phyloP scores from a whole-genome alignment of 352 stramenopile species.

The Thraustotheca clavata region DNA sequence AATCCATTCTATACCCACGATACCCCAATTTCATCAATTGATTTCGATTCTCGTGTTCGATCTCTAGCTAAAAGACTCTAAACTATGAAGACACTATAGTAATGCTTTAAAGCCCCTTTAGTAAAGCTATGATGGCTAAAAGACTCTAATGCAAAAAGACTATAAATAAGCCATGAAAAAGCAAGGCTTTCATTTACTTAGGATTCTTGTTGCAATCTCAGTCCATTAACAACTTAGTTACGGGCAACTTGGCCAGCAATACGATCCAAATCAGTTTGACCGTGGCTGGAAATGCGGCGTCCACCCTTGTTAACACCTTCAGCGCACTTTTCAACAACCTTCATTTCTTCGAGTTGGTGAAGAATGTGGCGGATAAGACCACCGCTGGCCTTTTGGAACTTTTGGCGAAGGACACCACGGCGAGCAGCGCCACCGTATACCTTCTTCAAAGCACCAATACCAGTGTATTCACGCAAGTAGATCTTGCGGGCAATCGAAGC shows the following conservation, averaged over 20 bases:
- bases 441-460: conserved; percentile 95
- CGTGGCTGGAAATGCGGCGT: conserved; percentile 92
- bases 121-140: no score
- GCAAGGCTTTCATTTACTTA: conserved; percentile 18
- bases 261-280: conserved; percentile 98
- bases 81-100: conserved; percentile 9
- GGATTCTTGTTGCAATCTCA: conserved; percentile 26
- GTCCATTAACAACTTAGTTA: conserved; percentile 46
- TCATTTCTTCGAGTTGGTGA: conserved; percentile 97
- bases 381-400: conserved; percentile 93
- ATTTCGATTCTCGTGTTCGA: conserved; percentile 90
- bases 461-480: conserved; percentile 95
- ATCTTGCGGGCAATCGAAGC: conserved; percentile 97
- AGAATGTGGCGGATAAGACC: conserved; percentile 98
- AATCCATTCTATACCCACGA: conserved; percentile 96
- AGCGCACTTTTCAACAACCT: conserved; percentile 94
- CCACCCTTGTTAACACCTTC: conserved; percentile 90
- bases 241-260: conserved; percentile 94
- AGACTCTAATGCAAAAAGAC: conserved; percentile 18
- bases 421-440: conserved; percentile 94
- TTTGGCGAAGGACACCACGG: conserved; percentile 90
- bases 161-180: conserved; percentile 16
- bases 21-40: conserved; percentile 87
- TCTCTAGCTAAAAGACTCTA: conserved; percentile 80
- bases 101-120: neutral